These are phyloP conservation scores for Monilinia fructicola DNA, from an alignment of 2,329 filamentous ascomycete genomes.

Conservation along the genomic window DNA sequence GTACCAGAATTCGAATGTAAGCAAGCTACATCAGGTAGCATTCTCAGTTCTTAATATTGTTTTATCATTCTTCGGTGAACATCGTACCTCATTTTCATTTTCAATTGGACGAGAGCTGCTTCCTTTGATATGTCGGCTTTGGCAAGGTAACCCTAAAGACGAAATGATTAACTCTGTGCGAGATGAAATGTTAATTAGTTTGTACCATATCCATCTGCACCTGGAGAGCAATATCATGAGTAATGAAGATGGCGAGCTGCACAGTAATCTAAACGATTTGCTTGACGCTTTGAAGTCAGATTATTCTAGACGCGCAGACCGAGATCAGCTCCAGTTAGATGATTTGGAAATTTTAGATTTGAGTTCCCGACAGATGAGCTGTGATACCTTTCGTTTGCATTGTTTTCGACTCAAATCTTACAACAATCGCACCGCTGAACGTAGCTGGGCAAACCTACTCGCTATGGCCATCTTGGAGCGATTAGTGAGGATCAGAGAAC, in stretches of 20 bases:
- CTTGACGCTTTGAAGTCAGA: slow-evolving; percentile 72
- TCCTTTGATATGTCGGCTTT: slow-evolving; percentile 72
- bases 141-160: slow-evolving; percentile 70
- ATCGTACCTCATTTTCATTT: slow-evolving; percentile 64
- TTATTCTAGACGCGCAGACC: slow-evolving; percentile 70
- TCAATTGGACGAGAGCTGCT: slow-evolving; percentile 59
- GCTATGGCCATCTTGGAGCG: slow-evolving; percentile 58
- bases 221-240: slow-evolving; percentile 57
- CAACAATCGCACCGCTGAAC: slow-evolving; percentile 52
- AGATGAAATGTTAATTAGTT: slow-evolving; percentile 73
- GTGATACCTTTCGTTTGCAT: slow-evolving; percentile 47
- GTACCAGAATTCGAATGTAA: slow-evolving; percentile 56
- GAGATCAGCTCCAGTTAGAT: slow-evolving; percentile 73
- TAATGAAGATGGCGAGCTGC: slow-evolving; percentile 39
- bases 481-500: slow-evolving; percentile 31
- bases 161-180: slow-evolving; percentile 58
- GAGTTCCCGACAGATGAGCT: slow-evolving; percentile 33
- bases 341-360: slow-evolving; percentile 57
- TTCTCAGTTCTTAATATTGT: slow-evolving; percentile 76
- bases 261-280: slow-evolving; percentile 59
- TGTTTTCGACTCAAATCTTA: slow-evolving; percentile 55
- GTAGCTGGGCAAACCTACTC: slow-evolving; percentile 60
- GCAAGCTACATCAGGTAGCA: slow-evolving; percentile 66
- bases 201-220: slow-evolving; percentile 66
- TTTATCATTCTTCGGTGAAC: slow-evolving; percentile 63